phyloP scores from a whole-genome alignment of 164 flowering plant genomes.

The Paratinospora sagittata region DNA sequence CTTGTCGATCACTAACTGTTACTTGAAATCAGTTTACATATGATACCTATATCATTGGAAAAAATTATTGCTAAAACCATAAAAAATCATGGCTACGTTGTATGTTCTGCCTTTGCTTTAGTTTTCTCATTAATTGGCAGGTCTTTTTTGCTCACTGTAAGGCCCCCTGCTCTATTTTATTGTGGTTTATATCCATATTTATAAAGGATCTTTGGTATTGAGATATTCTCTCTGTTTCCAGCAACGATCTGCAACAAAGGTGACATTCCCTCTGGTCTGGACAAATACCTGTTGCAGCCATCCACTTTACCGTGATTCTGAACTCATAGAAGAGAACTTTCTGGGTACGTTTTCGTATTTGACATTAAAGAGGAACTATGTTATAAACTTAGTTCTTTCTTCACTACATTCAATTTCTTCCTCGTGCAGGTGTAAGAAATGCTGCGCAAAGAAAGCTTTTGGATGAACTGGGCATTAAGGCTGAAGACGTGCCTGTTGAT shows the following conservation, averaged over 20 bases:
- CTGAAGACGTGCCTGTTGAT: constrained; percentile 85
- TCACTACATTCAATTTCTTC: not conserved
- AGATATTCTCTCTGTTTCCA: constrained; percentile 23
- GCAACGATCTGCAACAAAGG: constrained; percentile 99
- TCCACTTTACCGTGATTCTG: constrained; percentile 88
- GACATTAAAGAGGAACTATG: not conserved
- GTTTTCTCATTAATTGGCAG: too few relatives aligned
- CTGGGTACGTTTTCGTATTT: constrained; percentile 49
- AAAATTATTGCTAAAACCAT: too few relatives aligned
- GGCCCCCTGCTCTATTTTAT: not conserved
- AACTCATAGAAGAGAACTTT: constrained; percentile 68
- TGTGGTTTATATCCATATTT: not conserved
- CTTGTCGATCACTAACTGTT: too few relatives aligned
- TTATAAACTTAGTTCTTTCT: not conserved
- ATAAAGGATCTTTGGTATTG: not conserved
- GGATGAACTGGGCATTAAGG: constrained; percentile 90
- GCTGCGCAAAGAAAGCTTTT: constrained; percentile 95
- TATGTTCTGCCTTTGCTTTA: too few relatives aligned
- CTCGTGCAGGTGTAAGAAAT: constrained; percentile 69
- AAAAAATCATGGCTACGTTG: too few relatives aligned
- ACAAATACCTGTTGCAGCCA: constrained; percentile 99
- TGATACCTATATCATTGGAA: too few relatives aligned
- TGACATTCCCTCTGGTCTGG: constrained; percentile 96
- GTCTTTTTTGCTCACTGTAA: not conserved
- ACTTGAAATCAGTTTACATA: too few relatives aligned